Percentiles rank a stretch among this genome's conserved stretches.
Conservation (phyloP, 2,329 filamentous ascomycete species). For the Colletotrichum tanaceti region DNA sequence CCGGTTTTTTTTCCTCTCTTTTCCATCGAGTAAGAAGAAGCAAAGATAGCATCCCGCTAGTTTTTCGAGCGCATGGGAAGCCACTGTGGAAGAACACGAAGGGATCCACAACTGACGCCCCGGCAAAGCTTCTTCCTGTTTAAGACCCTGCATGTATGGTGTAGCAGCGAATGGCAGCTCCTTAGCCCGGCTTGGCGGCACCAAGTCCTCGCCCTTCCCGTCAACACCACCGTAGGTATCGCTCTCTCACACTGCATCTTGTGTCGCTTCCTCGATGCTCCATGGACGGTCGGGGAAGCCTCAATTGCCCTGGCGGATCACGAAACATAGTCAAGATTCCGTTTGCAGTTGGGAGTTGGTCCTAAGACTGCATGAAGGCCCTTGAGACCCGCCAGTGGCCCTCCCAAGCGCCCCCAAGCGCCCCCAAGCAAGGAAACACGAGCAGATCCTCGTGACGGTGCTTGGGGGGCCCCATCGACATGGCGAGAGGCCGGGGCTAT, state of each 20-base stretch:
- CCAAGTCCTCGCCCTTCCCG: neutral
- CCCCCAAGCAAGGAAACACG: neutral
- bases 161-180: conserved; percentile 2
- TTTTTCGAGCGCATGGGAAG: neutral
- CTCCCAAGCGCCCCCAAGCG: too few species aligned
- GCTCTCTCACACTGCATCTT: neutral
- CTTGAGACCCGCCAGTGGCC: neutral
- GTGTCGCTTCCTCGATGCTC: neutral
- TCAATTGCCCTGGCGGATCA: neutral
- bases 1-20: too few species aligned
- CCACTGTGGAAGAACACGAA: neutral
- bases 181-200: conserved; percentile 11
- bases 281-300: neutral
- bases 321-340: neutral
- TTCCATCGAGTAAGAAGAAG: too few species aligned
- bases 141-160: conserved; percentile 17
- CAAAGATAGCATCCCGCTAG: neutral
- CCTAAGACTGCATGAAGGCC: neutral
- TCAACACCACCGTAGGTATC: neutral
- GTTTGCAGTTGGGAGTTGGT: neutral
- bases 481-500: neutral
- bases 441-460: neutral
- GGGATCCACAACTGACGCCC: conserved; percentile 3
- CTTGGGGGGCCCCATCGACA: neutral
- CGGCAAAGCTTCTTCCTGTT: conserved; percentile 17